Conservation (phyloP, 2,329 filamentous ascomycete species). For the Zymoseptoria passerinii region DNA sequence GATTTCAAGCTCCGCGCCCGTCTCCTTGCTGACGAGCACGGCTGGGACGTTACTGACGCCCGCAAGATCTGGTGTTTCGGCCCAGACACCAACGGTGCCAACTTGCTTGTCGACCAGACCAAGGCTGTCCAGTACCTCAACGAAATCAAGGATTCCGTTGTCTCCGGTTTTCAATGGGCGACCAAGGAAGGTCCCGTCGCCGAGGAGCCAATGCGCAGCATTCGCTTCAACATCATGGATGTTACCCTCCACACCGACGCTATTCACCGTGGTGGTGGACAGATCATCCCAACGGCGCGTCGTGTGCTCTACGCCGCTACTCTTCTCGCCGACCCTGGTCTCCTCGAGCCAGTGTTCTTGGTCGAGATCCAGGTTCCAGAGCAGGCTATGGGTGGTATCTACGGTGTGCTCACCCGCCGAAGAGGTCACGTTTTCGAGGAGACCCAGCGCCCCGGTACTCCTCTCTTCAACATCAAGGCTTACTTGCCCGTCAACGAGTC, state of each 20-base stretch:
- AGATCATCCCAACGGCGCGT: slow-evolving; percentile 95
- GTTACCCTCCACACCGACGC: slow-evolving; percentile 99
- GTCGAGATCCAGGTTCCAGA: slow-evolving; percentile 99
- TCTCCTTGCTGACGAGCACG: slow-evolving; percentile 90
- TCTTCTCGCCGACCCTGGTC: slow-evolving; percentile 81
- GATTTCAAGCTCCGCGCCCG: slow-evolving; percentile 98
- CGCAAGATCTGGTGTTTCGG: slow-evolving; percentile 99
- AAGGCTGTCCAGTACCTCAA: slow-evolving; percentile 99
- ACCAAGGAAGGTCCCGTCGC: slow-evolving; percentile 93
- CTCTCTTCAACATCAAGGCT: slow-evolving; percentile 98
- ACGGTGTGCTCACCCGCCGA: slow-evolving; percentile 93
- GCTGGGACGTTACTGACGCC: slow-evolving; percentile 99
- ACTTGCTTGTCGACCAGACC: slow-evolving; percentile 98
- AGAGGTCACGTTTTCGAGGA: slow-evolving; percentile 99
- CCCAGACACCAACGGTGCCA: slow-evolving; percentile 94
- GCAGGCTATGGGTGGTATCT: slow-evolving; percentile 98
- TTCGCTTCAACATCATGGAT: slow-evolving; percentile 99
- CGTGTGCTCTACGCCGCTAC: slow-evolving; percentile 93
- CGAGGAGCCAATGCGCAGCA: slow-evolving; percentile 94
- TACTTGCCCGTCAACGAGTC: slow-evolving; percentile 96
- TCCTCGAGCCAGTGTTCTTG: slow-evolving; percentile 96
- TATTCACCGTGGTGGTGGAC: slow-evolving; percentile 98
- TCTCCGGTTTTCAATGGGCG: slow-evolving; percentile 99
- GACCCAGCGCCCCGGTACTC: slow-evolving; percentile 96
- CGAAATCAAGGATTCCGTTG: slow-evolving; percentile 99